A percentile compares a stretch with the other conserved stretches of the same genome.
Conservation (phyloP, 306 rosid species). For the Malus sylvestris region DNA sequence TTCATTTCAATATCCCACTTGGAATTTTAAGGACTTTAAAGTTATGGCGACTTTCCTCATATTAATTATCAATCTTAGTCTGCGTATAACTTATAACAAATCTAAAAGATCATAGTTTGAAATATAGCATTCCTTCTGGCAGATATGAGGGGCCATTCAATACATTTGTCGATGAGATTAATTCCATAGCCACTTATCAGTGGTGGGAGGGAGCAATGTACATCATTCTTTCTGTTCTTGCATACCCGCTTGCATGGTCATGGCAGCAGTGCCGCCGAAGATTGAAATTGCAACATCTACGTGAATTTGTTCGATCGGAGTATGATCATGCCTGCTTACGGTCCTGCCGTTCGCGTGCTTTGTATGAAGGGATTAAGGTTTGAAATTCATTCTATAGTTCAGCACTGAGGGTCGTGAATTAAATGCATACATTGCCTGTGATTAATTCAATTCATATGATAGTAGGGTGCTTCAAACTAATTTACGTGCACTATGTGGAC, state of each 20-base stretch:
- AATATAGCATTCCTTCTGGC: slow-evolving; percentile 28
- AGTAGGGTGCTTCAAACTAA: background rate
- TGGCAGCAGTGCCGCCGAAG: slow-evolving; percentile 96
- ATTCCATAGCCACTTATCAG: slow-evolving; percentile 82
- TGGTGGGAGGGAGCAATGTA: slow-evolving; percentile 99
- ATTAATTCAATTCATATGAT: background rate
- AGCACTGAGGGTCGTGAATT: background rate
- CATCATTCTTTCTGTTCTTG: slow-evolving; percentile 69
- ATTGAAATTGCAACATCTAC: slow-evolving; percentile 78
- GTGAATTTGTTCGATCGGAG: slow-evolving; percentile 94
- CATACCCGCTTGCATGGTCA: slow-evolving; percentile 89
- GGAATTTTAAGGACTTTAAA: background rate
- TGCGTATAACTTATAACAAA: background rate
- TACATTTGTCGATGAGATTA: slow-evolving; percentile 86
- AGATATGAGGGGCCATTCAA: slow-evolving; percentile 90
- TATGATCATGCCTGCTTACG: slow-evolving; percentile 92
- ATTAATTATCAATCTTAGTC: slow-evolving; percentile 5
- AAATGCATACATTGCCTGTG: background rate
- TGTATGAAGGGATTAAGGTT: slow-evolving; percentile 98
- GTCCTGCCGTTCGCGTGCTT: slow-evolving; percentile 97
- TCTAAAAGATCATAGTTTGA: slow-evolving; percentile 7
- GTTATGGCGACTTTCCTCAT: background rate
- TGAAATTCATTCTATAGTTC: slow-evolving; percentile 5
- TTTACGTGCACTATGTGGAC: background rate
- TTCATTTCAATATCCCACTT: background rate